A percentile compares a stretch with the other conserved stretches of the same genome.
These are phyloP conservation scores for Colletotrichum australisinense DNA, from an alignment of 2,329 filamentous ascomycete species.

Conservation along the genomic window DNA sequence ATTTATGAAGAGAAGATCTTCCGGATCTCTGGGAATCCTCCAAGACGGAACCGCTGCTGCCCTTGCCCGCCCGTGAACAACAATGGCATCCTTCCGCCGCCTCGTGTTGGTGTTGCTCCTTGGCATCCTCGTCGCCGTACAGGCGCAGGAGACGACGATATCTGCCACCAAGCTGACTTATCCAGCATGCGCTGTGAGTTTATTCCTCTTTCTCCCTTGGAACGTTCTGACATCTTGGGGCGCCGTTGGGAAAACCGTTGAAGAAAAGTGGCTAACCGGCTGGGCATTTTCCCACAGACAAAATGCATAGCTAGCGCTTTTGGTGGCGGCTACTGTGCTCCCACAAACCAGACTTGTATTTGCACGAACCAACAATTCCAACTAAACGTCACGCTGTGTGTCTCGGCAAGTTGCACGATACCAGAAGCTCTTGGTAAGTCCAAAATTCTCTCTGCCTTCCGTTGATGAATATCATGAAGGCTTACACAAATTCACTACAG, in stretches of 20 bases:
- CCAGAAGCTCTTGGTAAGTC: constrained; percentile 36
- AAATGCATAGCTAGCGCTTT: constrained; percentile 32
- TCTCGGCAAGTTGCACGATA: constrained; percentile 38
- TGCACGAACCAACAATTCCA: constrained; percentile 37
- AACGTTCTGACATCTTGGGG: neutral
- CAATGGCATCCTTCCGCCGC: constrained; percentile 23
- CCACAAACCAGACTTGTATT: constrained; percentile 39
- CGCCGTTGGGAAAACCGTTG: neutral
- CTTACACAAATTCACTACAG: constrained; percentile 12
- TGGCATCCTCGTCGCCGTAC: constrained; percentile 12
- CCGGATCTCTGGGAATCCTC: neutral
- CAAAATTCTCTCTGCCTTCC: neutral
- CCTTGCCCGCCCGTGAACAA: neutral
- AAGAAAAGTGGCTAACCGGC: neutral
- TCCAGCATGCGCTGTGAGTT: constrained; percentile 36
- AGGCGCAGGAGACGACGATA: constrained; percentile 6
- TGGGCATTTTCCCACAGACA: constrained; percentile 12
- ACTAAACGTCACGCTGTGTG: constrained; percentile 36
- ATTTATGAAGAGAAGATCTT: constrained; percentile 27
- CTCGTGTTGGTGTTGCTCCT: constrained; percentile 16
- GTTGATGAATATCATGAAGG: neutral
- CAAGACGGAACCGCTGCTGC: neutral
- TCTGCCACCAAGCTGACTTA: constrained; percentile 19
- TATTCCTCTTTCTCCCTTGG: neutral
- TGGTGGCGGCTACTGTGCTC: constrained; percentile 34